Conservation (phyloP, 768 basidiomycete species). For the Termitomyces sp. region DNA sequence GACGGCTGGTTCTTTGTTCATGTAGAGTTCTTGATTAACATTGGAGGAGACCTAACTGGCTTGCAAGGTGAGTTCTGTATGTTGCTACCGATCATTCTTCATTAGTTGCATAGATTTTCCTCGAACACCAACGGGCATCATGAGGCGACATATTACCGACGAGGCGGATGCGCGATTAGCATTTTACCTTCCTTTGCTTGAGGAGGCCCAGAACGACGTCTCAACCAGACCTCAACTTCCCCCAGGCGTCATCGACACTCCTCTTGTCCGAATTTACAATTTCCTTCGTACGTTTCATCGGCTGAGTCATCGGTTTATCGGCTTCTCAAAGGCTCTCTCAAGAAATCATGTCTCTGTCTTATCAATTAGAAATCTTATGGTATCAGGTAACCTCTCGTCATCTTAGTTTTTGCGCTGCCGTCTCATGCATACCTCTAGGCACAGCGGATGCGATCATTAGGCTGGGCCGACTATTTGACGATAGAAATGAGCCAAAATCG, state of each 20-base stretch:
- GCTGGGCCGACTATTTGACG: conserved; percentile 76
- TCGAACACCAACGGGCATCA: conserved; percentile 51
- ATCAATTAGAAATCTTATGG: conserved; percentile 87
- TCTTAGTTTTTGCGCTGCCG: background rate
- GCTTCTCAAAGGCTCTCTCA: background rate
- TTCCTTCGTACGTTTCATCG: conserved; percentile 66
- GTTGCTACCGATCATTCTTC: background rate
- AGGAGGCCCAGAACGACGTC: conserved; percentile 32
- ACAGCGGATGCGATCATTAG: conserved; percentile 70
- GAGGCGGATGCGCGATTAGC: conserved; percentile 68
- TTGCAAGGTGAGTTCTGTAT: conserved; percentile 47
- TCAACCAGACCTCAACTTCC: conserved; percentile 49
- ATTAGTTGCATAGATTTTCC: conserved; percentile 56
- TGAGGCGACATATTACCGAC: conserved; percentile 63
- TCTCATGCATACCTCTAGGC: conserved; percentile 36
- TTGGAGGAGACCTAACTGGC: conserved; percentile 69
- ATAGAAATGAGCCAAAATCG: conserved; percentile 66
- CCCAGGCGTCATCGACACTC: conserved; percentile 66
- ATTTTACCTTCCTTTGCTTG: conserved; percentile 50
- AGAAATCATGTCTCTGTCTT: conserved; percentile 91
- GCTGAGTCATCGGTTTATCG: background rate
- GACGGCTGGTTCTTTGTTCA: conserved; percentile 87
- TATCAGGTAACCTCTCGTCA: conserved; percentile 45
- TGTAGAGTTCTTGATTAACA: conserved; percentile 67
- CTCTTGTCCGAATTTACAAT: conserved; percentile 81